These are phyloP conservation scores for Priceomyces castillae DNA, from an alignment of 805 yeast genomes.

Conservation along the genomic window DNA sequence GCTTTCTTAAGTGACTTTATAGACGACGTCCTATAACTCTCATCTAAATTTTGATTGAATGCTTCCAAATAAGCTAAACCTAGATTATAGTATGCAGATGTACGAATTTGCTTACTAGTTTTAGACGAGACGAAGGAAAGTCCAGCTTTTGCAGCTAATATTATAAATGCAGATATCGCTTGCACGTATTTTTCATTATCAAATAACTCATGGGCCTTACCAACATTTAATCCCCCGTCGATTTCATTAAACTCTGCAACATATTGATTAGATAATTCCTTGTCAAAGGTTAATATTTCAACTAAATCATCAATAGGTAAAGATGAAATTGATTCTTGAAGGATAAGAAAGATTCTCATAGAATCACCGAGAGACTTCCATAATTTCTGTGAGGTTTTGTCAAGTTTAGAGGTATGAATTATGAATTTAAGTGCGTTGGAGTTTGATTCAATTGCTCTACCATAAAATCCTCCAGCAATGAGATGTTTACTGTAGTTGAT, in stretches of 20 bases:
- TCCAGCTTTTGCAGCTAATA: constrained; percentile 49
- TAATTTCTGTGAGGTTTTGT: constrained; percentile 45
- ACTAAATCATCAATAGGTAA: constrained; percentile 44
- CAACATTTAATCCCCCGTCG: constrained; percentile 12
- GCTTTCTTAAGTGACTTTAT: constrained; percentile 61
- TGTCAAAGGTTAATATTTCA: constrained; percentile 16
- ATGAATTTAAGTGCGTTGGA: constrained; percentile 46
- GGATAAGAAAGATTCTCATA: constrained; percentile 48
- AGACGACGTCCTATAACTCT: constrained; percentile 46
- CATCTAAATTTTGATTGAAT: constrained; percentile 14
- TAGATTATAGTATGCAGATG: constrained; percentile 62
- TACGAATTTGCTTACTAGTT: constrained; percentile 47
- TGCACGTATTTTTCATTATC: neutral
- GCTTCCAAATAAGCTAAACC: constrained; percentile 63
- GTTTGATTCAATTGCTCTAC: constrained; percentile 57
- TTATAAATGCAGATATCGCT: constrained; percentile 34
- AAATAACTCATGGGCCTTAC: constrained; percentile 16
- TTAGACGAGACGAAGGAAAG: constrained; percentile 32
- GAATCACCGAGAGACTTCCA: constrained; percentile 70
- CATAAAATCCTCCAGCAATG: constrained; percentile 59
- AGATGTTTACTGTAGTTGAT: constrained; percentile 53
- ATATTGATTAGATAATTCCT: constrained; percentile 15
- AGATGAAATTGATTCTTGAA: constrained; percentile 50
- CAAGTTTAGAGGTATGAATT: constrained; percentile 31
- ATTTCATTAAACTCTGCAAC: constrained; percentile 17